Conservation (phyloP, 1,284 basidiomycete species). For the Megacollybia platyphylla region DNA sequence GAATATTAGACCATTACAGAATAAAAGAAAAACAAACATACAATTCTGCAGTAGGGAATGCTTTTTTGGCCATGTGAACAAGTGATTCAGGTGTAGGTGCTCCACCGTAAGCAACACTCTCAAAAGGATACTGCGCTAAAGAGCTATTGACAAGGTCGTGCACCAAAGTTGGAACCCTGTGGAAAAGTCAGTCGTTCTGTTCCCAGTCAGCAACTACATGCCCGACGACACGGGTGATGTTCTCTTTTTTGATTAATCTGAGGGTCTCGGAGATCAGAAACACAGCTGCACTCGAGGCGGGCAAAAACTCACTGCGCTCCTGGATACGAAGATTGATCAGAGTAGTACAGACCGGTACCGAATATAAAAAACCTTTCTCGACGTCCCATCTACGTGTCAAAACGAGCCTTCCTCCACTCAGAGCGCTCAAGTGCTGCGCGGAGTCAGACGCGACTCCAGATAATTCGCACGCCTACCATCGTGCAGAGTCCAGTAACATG, state of each 20-base stretch:
- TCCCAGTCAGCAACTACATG: slow-evolving; percentile 5
- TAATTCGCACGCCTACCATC: slow-evolving; percentile 19
- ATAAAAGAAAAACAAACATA: slow-evolving; percentile 9
- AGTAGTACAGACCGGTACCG: slow-evolving; percentile 2
- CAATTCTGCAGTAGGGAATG: slow-evolving; percentile 35
- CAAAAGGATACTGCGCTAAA: slow-evolving; percentile 25
- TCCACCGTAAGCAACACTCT: slow-evolving; percentile 43
- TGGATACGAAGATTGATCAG: background rate
- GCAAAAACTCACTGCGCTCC: slow-evolving; percentile 20
- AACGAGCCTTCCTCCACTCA: slow-evolving; percentile 44
- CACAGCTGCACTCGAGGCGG: background rate
- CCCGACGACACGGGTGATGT: slow-evolving; percentile 28
- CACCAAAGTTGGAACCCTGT: slow-evolving; percentile 49
- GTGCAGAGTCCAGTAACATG: slow-evolving; percentile 52
- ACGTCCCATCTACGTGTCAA: slow-evolving; percentile 47
- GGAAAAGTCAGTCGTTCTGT: background rate
- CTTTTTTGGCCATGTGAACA: slow-evolving; percentile 24
- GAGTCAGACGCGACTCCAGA: slow-evolving; percentile 2
- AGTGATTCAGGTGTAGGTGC: slow-evolving; percentile 36
- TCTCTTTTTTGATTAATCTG: slow-evolving; percentile 33
- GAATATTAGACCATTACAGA: background rate
- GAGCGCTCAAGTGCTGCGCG: slow-evolving; percentile 22
- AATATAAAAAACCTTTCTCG: slow-evolving; percentile 27
- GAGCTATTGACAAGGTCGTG: slow-evolving; percentile 33
- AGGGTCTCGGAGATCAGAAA: slow-evolving; percentile 1